Evolutionary conservation across 2,329 filamentous ascomycete species (phyloP).

Genomic region (Emmonsiellopsis sp.): DNA sequence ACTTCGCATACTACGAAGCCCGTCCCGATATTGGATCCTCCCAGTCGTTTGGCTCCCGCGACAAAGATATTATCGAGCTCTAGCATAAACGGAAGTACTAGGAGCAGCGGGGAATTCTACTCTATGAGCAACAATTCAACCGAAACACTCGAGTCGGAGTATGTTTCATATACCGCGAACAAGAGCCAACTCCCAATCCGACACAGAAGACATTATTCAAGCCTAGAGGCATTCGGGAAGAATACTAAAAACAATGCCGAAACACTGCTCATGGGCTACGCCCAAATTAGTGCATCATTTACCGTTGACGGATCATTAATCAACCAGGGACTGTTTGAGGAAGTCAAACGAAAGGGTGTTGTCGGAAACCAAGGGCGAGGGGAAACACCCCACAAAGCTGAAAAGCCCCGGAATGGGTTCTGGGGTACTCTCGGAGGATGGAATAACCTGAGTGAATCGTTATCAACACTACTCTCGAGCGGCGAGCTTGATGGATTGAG

Average conservation of each 20-base stretch:
- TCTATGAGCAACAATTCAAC: constrained; percentile 90
- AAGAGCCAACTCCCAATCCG: constrained; percentile 43
- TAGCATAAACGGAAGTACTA: constrained; percentile 57
- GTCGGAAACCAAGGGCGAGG: constrained; percentile 73
- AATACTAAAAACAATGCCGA: constrained; percentile 38
- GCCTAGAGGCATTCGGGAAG: constrained; percentile 21
- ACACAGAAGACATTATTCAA: constrained; percentile 37
- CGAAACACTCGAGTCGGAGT: constrained; percentile 87
- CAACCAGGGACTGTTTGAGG: constrained; percentile 82
- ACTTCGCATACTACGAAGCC: constrained; percentile 15
- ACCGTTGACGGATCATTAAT: constrained; percentile 84
- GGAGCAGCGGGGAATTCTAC: constrained; percentile 92
- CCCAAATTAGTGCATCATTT: constrained; percentile 86
- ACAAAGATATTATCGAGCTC: constrained; percentile 38
- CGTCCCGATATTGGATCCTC: constrained; percentile 16
- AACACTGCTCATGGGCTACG: constrained; percentile 94
- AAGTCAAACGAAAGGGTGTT: constrained; percentile 89
- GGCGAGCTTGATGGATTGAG: constrained; percentile 87
- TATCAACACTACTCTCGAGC: constrained; percentile 77
- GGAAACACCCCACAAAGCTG: constrained; percentile 58
- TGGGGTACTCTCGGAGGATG: constrained; percentile 80
- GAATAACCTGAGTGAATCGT: constrained; percentile 76
- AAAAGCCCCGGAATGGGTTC: constrained; percentile 58
- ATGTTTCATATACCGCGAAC: constrained; percentile 43
- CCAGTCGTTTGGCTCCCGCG: constrained; percentile 27